Percentiles rank a stretch among this genome's conserved stretches.
Evolutionary conservation across 2,329 filamentous ascomycete species (phyloP).

Genomic region (Coniochaeta sp.): DNA sequence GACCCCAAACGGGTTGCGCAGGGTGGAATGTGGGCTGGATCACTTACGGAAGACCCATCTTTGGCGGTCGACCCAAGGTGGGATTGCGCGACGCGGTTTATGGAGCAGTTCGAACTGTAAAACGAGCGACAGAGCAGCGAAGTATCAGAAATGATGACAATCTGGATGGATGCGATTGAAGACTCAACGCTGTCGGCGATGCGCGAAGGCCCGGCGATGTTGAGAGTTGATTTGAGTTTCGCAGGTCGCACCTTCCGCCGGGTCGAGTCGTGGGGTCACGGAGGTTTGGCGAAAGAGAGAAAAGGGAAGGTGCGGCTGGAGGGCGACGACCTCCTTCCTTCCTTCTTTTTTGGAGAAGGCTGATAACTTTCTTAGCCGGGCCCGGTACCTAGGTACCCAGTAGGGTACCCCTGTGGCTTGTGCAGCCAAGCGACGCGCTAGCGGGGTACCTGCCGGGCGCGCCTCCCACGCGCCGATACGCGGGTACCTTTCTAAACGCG

Average conservation of each 20-base stretch:
- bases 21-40: background rate
- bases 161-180: background rate
- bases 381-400: no score
- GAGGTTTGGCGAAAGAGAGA: slow-evolving; percentile 11
- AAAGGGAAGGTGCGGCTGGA: slow-evolving; percentile 13
- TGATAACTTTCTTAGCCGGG: background rate
- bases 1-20: background rate
- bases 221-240: background rate
- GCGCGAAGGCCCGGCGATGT: background rate
- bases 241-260: background rate
- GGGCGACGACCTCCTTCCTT: slow-evolving; percentile 6
- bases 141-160: background rate
- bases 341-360: slow-evolving; percentile 11
- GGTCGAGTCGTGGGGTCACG: slow-evolving; percentile 15
- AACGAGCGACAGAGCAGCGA: background rate
- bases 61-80: background rate
- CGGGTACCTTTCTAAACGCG: background rate
- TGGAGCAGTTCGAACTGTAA: background rate
- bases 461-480: background rate
- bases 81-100: slow-evolving; percentile 2
- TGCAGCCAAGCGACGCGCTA: background rate
- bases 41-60: slow-evolving; percentile 21
- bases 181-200: background rate
- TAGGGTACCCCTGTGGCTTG: background rate
- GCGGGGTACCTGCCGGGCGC: background rate